Conservation (phyloP, 2,329 filamentous ascomycete genomes). For the Xylaria multiplex region DNA sequence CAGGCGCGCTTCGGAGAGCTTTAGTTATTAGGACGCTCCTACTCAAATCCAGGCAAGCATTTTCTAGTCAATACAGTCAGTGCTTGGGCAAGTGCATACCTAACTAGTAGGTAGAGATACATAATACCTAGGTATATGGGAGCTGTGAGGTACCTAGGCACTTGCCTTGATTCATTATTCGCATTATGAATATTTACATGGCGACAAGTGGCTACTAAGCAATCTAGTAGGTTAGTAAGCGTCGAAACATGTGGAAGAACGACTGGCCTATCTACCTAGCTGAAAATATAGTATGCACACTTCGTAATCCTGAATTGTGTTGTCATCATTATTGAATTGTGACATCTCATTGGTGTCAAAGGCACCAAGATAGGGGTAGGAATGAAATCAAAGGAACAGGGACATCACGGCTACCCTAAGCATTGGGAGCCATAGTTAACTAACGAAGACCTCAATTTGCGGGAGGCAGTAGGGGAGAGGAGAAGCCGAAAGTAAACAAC, state of each 20-base stretch:
- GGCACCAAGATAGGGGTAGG: too few relatives aligned
- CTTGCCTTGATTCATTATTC: not conserved
- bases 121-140: too few relatives aligned
- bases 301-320: too few relatives aligned
- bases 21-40: slow-evolving; percentile 7
- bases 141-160: not conserved
- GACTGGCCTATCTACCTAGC: too few relatives aligned
- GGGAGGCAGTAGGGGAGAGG: not conserved
- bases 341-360: too few relatives aligned
- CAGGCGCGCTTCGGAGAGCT: not conserved
- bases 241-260: not conserved
- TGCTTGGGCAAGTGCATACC: not conserved
- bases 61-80: not conserved
- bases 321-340: too few relatives aligned
- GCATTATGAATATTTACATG: not conserved
- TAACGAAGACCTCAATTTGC: too few relatives aligned
- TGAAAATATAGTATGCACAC: too few relatives aligned
- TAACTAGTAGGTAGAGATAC: not conserved
- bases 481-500: not conserved
- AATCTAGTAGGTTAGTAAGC: not conserved
- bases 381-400: too few relatives aligned
- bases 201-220: not conserved
- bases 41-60: not conserved
- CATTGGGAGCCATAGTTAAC: too few relatives aligned
- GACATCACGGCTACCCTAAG: not conserved